phyloP scores from a whole-genome alignment of 768 basidiomycete genomes.

The Neoboletus brunneissimus region DNA sequence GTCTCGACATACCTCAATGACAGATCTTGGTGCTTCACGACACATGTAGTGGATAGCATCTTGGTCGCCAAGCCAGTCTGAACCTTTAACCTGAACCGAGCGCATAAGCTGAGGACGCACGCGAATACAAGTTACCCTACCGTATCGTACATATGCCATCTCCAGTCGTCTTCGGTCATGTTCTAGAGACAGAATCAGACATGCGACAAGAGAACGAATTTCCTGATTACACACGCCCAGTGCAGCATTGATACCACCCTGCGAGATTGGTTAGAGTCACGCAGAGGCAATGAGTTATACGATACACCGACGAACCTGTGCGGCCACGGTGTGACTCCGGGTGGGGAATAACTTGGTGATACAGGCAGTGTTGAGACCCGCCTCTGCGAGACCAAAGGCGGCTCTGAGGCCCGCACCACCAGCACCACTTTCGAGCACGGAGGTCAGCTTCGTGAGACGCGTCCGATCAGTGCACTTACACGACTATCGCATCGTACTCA shows the following conservation, averaged over 20 bases:
- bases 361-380: constrained; percentile 97
- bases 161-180: constrained; percentile 99
- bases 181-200: constrained; percentile 48
- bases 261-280: constrained; percentile 14
- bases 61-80: constrained; percentile 99
- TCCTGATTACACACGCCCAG: constrained; percentile 63
- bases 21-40: constrained; percentile 90
- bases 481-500: constrained; percentile 97
- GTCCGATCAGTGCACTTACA: constrained; percentile 57
- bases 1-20: constrained; percentile 68
- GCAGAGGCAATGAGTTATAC: not conserved
- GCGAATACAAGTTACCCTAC: constrained; percentile 42
- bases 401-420: constrained; percentile 98
- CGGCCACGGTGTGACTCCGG: constrained; percentile 97
- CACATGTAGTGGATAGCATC: constrained; percentile 99
- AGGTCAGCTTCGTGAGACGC: constrained; percentile 13
- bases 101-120: constrained; percentile 14
- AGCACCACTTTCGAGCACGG: constrained; percentile 65
- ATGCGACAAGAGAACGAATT: constrained; percentile 4
- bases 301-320: constrained; percentile 58
- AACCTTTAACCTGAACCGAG: constrained; percentile 84
- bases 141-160: constrained; percentile 99
- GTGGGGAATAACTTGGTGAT: constrained; percentile 99
- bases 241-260: constrained; percentile 99
- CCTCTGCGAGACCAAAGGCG: constrained; percentile 97